phyloP scores from a whole-genome alignment of 768 basidiomycete species.

The Tephrocybe rancida region DNA sequence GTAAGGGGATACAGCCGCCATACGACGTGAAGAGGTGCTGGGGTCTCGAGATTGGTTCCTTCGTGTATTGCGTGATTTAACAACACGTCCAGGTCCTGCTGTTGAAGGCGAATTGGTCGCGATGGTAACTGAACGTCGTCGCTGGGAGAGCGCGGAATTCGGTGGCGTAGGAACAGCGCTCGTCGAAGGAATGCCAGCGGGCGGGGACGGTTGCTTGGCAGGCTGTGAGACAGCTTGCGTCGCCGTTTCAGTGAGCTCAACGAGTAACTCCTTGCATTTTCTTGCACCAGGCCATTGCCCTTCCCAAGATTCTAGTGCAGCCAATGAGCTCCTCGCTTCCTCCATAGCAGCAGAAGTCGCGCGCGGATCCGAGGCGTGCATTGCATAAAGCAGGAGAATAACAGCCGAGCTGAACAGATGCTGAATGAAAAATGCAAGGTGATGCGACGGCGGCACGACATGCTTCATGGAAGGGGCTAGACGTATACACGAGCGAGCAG shows the following conservation, averaged over 20 bases:
- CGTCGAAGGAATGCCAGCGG: conserved; percentile 5
- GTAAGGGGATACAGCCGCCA: conserved; percentile 64
- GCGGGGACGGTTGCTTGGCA: conserved; percentile 18
- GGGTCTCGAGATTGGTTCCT: conserved; percentile 65
- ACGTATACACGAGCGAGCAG: conserved; percentile 83
- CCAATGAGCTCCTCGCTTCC: conserved; percentile 74
- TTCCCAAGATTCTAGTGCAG: conserved; percentile 79
- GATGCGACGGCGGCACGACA: conserved; percentile 83
- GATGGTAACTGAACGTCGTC: conserved; percentile 60
- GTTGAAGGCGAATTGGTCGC: conserved; percentile 39
- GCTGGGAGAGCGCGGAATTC: conserved; percentile 38
- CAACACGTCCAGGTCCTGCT: conserved; percentile 39
- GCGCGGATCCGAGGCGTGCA: conserved; percentile 74
- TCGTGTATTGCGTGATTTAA: conserved; percentile 53
- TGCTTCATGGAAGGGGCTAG: conserved; percentile 85
- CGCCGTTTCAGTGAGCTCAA: conserved; percentile 69
- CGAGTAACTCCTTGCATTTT: conserved; percentile 82
- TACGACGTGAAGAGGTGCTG: conserved; percentile 48
- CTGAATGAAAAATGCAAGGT: conserved; percentile 88
- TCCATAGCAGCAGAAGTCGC: conserved; percentile 77
- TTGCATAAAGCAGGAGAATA: conserved; percentile 82
- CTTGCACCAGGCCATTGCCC: conserved; percentile 86
- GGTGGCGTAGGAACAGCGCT: conserved; percentile 21
- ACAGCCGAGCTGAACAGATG: conserved; percentile 89
- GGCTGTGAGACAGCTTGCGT: conserved; percentile 61